Conservation (phyloP, 768 basidiomycete genomes). For the Boletus pseudopeckii region DNA sequence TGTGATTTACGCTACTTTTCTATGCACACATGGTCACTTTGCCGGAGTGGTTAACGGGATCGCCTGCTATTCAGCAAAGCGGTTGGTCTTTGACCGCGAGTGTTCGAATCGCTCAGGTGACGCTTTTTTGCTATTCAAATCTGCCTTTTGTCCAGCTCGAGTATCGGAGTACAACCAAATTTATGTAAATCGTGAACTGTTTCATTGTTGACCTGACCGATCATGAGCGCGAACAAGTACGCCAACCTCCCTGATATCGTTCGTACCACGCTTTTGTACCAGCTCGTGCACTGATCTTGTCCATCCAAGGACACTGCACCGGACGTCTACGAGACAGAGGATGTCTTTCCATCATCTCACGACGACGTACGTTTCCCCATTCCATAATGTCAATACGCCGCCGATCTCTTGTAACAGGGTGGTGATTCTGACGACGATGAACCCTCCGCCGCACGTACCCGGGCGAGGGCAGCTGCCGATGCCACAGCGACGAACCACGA, state of each 20-base stretch:
- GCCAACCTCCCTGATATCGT: conserved; percentile 92
- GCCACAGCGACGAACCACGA: conserved; percentile 45
- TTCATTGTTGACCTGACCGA: not conserved
- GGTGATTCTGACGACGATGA: conserved; percentile 71
- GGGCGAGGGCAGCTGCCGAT: conserved; percentile 26
- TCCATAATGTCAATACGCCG: not conserved
- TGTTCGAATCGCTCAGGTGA: conserved; percentile 64
- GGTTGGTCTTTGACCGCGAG: conserved; percentile 61
- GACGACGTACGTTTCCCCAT: conserved; percentile 43
- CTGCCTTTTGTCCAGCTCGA: not conserved
- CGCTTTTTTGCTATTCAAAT: conserved; percentile 34
- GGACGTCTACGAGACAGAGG: conserved; percentile 91
- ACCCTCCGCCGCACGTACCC: conserved; percentile 36
- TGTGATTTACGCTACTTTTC: not conserved
- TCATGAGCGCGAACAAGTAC: conserved; percentile 75
- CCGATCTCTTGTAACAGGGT: conserved; percentile 38
- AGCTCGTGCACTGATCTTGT: not conserved
- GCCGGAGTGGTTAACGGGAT: conserved; percentile 94
- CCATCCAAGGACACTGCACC: conserved; percentile 75
- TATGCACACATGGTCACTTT: conserved; percentile 58
- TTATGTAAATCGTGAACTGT: not conserved
- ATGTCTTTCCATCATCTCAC: conserved; percentile 55
- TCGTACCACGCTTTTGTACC: conserved; percentile 26
- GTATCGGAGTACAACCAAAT: not conserved
- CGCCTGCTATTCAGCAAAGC: conserved; percentile 60